These are phyloP conservation scores for Crucibulum laeve DNA, from an alignment of 768 basidiomycete genomes.

Conservation along the genomic window DNA sequence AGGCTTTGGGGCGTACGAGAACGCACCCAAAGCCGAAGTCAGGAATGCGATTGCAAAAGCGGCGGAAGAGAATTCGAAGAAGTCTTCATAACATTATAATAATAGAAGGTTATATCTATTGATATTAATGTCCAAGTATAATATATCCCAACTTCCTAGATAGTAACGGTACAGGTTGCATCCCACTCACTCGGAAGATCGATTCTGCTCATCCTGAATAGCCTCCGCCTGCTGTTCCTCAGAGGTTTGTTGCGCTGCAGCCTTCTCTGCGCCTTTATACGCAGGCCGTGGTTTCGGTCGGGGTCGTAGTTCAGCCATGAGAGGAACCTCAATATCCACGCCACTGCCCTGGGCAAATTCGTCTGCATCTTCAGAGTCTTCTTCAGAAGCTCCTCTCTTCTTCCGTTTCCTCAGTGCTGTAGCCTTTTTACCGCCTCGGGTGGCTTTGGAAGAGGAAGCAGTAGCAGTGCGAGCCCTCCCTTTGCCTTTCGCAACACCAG, in stretches of 20 bases:
- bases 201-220: too few relatives aligned
- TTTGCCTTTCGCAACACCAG: constrained; percentile 9
- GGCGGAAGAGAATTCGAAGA: too few relatives aligned
- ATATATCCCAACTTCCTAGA: too few relatives aligned
- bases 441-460: background rate
- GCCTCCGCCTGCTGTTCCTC: constrained; percentile 8
- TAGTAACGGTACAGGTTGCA: too few relatives aligned
- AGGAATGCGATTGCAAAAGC: constrained; percentile 1
- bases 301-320: constrained; percentile 32
- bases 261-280: constrained; percentile 6
- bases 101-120: too few relatives aligned
- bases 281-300: constrained; percentile 28
- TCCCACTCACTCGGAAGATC: too few relatives aligned
- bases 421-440: background rate
- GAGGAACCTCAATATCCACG: constrained; percentile 14
- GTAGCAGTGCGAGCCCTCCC: constrained; percentile 6
- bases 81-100: too few relatives aligned
- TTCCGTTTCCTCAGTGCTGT: constrained; percentile 7
- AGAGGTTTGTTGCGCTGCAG: constrained; percentile 2
- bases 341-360: background rate
- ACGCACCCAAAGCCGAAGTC: constrained; percentile 34
- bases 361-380: constrained; percentile 2
- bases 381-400: background rate
- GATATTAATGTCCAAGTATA: too few relatives aligned
- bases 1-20: constrained; percentile 67